Evolutionary conservation across 2,329 filamentous ascomycete genomes (phyloP).

Genomic region (Fusarium incarnatum): DNA sequence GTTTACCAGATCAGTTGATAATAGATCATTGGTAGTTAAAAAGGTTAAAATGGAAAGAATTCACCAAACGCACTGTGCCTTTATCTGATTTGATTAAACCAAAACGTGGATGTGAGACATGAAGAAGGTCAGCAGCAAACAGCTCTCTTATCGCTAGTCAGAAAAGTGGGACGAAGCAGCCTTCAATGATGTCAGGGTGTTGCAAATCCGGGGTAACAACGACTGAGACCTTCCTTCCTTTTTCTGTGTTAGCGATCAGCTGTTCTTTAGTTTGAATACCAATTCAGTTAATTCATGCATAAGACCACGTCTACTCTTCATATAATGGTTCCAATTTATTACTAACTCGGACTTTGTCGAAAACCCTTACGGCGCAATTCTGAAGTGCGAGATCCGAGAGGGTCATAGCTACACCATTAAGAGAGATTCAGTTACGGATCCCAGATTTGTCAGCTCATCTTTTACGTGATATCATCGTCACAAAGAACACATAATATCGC

Average conservation of each 20-base stretch:
- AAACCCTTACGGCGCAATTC: not conserved
- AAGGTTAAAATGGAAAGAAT: constrained; percentile 14
- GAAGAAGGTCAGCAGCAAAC: constrained; percentile 5
- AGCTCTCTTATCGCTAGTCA: constrained; percentile 5
- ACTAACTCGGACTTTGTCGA: not conserved
- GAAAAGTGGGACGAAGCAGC: constrained; percentile 17
- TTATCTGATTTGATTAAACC: constrained; percentile 9
- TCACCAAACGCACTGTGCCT: not conserved
- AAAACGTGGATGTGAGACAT: constrained; percentile 1
- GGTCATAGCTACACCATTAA: not conserved
- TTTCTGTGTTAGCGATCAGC: not conserved
- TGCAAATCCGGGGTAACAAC: constrained; percentile 39
- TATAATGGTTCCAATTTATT: constrained; percentile 11
- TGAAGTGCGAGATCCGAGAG: constrained; percentile 14
- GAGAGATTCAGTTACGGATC: not conserved
- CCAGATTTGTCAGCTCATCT: constrained; percentile 30
- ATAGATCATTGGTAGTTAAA: constrained; percentile 17
- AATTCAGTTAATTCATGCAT: not conserved
- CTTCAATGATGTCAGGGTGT: constrained; percentile 35
- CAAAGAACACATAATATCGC: not conserved
- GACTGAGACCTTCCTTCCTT: not conserved
- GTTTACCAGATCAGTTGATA: constrained; percentile 8
- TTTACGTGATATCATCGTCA: constrained; percentile 22
- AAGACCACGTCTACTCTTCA: constrained; percentile 4
- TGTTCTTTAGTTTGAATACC: not conserved